Evolutionary conservation across 495 filamentous ascomycete genomes (phyloP).

Genomic region (Sordaria brevicollis): DNA sequence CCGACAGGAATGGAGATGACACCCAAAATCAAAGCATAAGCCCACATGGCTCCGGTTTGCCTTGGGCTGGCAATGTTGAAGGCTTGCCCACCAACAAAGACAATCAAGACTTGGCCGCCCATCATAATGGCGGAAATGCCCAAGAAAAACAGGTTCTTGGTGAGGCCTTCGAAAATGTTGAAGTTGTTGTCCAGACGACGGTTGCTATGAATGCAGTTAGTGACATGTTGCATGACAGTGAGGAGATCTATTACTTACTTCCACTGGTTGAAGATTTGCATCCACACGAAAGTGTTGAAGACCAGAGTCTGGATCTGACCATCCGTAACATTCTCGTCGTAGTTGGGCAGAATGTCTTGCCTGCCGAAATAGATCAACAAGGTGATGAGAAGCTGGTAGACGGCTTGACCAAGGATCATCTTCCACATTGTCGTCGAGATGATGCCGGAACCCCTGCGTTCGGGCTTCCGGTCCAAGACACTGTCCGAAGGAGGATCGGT

Average conservation of each 20-base stretch:
- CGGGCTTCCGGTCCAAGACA: constrained; percentile 74
- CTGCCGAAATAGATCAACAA: constrained; percentile 72
- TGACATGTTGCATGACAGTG: background rate
- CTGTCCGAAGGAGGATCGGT: constrained; percentile 74
- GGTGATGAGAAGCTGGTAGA: constrained; percentile 71
- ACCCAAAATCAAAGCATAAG: constrained; percentile 60
- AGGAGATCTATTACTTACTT: constrained; percentile 45
- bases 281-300: constrained; percentile 94
- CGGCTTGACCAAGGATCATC: constrained; percentile 81
- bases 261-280: constrained; percentile 95
- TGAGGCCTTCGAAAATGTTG: constrained; percentile 80
- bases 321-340: constrained; percentile 14
- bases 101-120: constrained; percentile 69
- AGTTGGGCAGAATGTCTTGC: constrained; percentile 44
- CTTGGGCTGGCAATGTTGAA: constrained; percentile 54
- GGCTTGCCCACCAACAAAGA: constrained; percentile 63
- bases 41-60: constrained; percentile 64
- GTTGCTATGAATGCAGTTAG: constrained; percentile 42
- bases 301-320: constrained; percentile 60
- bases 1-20: constrained; percentile 65
- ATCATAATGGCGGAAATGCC: constrained; percentile 74
- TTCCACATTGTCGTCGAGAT: constrained; percentile 90
- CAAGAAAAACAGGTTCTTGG: constrained; percentile 70
- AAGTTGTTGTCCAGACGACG: constrained; percentile 79
- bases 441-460: constrained; percentile 63